These are phyloP conservation scores for Fistulifera pelliculosa DNA, from an alignment of 108 stramenopile genomes.

Conservation along the genomic window DNA sequence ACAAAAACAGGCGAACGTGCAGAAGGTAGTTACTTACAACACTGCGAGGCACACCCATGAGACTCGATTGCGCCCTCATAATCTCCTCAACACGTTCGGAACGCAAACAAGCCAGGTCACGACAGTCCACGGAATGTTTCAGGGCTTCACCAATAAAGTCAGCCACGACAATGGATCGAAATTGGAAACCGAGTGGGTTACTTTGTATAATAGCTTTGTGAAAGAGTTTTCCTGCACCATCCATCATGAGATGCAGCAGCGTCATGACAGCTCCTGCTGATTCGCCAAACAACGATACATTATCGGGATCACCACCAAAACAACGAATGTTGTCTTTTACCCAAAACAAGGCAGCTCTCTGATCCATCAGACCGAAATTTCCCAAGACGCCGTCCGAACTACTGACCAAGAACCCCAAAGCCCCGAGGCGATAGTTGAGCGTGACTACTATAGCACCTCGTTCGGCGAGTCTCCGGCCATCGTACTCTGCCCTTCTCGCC, in stretches of 20 bases:
- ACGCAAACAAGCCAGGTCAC: constrained; percentile 59
- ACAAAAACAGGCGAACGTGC: no score
- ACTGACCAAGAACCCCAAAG: constrained; percentile 58
- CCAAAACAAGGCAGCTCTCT: constrained; percentile 74
- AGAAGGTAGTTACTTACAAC: constrained; percentile 16
- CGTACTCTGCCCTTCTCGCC: constrained; percentile 37
- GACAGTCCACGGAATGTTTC: constrained; percentile 65
- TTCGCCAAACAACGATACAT: constrained; percentile 80
- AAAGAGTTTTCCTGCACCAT: constrained; percentile 50
- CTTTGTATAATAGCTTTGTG: constrained; percentile 54
- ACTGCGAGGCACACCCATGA: constrained; percentile 63
- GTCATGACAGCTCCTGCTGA: constrained; percentile 78
- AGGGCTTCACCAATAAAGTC: constrained; percentile 77
- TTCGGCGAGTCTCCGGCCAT: constrained; percentile 49
- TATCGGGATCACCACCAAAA: constrained; percentile 82
- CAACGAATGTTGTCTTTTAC: constrained; percentile 57
- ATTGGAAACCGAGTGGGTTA: constrained; percentile 75
- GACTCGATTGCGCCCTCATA: constrained; percentile 55
- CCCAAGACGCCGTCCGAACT: constrained; percentile 37
- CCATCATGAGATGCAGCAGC: constrained; percentile 69
- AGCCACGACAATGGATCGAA: constrained; percentile 62
- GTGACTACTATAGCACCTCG: constrained; percentile 54
- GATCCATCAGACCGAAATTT: constrained; percentile 65
- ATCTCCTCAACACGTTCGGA: constrained; percentile 71
- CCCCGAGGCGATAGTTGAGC: constrained; percentile 62